These are phyloP conservation scores for Peronosclerospora sorghi DNA, from an alignment of 352 stramenopile genomes.

Conservation along the genomic window DNA sequence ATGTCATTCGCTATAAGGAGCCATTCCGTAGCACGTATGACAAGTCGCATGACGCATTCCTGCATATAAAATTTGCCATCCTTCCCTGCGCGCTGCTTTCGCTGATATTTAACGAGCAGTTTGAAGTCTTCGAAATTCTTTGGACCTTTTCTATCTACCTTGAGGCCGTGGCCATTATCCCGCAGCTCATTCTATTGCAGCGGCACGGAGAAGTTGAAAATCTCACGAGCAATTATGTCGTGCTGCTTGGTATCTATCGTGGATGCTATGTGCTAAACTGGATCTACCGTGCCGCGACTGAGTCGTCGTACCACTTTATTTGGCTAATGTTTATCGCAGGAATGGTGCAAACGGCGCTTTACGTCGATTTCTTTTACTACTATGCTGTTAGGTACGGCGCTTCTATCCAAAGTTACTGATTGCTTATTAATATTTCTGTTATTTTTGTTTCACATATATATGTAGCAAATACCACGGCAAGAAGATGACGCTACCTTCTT, in stretches of 20 bases:
- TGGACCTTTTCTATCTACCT: slow-evolving; percentile 99
- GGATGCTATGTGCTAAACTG: slow-evolving; percentile 99
- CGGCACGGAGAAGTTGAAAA: slow-evolving; percentile 97
- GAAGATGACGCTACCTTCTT: slow-evolving; percentile 84
- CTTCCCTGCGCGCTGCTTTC: slow-evolving; percentile 91
- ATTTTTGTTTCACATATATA: neutral
- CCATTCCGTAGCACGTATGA: slow-evolving; percentile 97
- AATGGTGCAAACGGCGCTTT: slow-evolving; percentile 97
- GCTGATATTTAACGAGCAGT: slow-evolving; percentile 92
- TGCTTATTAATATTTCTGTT: slow-evolving; percentile 6
- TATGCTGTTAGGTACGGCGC: slow-evolving; percentile 86
- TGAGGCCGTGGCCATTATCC: slow-evolving; percentile 97
- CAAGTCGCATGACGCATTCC: slow-evolving; percentile 97
- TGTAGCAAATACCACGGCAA: slow-evolving; percentile 83
- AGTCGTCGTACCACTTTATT: slow-evolving; percentile 96
- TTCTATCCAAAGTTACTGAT: neutral
- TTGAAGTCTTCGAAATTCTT: slow-evolving; percentile 87
- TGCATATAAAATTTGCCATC: slow-evolving; percentile 97
- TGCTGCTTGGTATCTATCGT: slow-evolving; percentile 96
- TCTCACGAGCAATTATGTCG: slow-evolving; percentile 98
- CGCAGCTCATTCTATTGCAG: slow-evolving; percentile 98
- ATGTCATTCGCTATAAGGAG: slow-evolving; percentile 95
- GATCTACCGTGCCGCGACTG: slow-evolving; percentile 95
- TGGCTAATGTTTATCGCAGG: slow-evolving; percentile 98
- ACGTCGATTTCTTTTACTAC: slow-evolving; percentile 99